Base-by-base conservation (phyloP, 176 grass and related monocot species). In the Cenchrus purpureus region DNA sequence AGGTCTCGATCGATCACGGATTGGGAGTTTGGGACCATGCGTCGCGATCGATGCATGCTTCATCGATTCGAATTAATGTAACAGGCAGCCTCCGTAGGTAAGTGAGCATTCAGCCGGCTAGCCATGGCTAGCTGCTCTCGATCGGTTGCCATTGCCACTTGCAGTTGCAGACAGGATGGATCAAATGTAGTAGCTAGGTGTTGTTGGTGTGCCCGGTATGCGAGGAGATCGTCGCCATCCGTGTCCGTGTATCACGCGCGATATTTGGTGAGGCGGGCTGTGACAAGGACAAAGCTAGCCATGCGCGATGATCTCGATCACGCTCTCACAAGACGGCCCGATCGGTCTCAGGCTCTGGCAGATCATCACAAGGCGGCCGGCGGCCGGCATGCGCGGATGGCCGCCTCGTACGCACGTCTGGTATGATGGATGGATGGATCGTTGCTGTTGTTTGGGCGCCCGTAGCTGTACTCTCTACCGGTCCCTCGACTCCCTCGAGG, bases 1-100 rank as follows among this genome's bases (percentile, higher is more conserved):
- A 34, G 31, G 32, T 8, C 31, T 32, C 31, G 31, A 32, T 32
- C 17, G 16, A 42, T 42, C 40, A 19, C 14, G 13, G 2, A 9
- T 45, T 45, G 74, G 74, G 74, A 77, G 2, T 15, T 45, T 45
- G 74, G 74, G 74, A 77, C 74, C 74, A 59, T 42, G 10, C 1
- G n/a, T 56, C 37, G 37, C 29, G 4, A 34, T 74, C 22, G 13
- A 20, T 75, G 37, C 37, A 20, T 75, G 37, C 37, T 40, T 40
- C 37, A 51, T 10, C 31, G 15, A 75, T 8, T 4, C 4, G 28
- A 12, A 31, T 66, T 14, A 34, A 13, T 1, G 6, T 10, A 42
- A 14, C 4, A 40, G 73, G 68, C 68, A 70, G 15, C 17, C 22
- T 64, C 61, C 25, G 25, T 64, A 29, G 61, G 6, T 9, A 10